These are phyloP conservation scores for Neurospora sp. DNA, from an alignment of 495 filamentous ascomycete genomes.

Conservation along the genomic window DNA sequence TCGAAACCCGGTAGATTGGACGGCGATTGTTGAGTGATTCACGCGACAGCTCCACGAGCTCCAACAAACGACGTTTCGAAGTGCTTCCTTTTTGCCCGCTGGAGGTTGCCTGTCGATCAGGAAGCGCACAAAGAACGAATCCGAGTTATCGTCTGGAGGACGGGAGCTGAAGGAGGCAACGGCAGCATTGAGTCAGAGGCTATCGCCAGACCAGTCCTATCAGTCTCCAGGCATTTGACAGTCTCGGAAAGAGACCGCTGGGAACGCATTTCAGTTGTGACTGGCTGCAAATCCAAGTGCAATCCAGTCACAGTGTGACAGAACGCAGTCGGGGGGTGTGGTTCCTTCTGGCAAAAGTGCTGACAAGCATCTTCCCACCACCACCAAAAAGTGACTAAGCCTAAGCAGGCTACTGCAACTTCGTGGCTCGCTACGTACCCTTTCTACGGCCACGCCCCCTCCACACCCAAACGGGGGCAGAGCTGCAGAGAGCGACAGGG, in stretches of 20 bases:
- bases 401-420: conserved; percentile 3
- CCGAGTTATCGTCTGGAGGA: neutral
- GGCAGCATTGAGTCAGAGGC: neutral
- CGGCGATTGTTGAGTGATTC: conserved; percentile 16
- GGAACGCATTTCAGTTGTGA: neutral
- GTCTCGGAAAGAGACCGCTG: neutral
- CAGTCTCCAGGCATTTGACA: neutral
- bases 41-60: neutral
- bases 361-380: conserved; percentile 3
- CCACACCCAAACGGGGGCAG: neutral
- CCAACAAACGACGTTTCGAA: neutral
- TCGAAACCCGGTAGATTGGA: conserved; percentile 6
- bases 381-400: conserved; percentile 6
- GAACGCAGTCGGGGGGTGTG: conserved; percentile 5
- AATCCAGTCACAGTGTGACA: neutral
- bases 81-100: neutral
- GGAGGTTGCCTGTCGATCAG: neutral
- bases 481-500: conserved; percentile 5
- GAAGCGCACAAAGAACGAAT: neutral
- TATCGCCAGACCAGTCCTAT: neutral
- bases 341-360: conserved; percentile 3
- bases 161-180: neutral
- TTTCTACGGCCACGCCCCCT: conserved; percentile 8
- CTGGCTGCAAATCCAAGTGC: neutral
- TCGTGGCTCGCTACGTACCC: neutral